A percentile compares a stretch with the other conserved stretches of the same genome.
Evolutionary conservation across 2,329 filamentous ascomycete genomes (phyloP).

Genomic region (Claviceps humidiphila): DNA sequence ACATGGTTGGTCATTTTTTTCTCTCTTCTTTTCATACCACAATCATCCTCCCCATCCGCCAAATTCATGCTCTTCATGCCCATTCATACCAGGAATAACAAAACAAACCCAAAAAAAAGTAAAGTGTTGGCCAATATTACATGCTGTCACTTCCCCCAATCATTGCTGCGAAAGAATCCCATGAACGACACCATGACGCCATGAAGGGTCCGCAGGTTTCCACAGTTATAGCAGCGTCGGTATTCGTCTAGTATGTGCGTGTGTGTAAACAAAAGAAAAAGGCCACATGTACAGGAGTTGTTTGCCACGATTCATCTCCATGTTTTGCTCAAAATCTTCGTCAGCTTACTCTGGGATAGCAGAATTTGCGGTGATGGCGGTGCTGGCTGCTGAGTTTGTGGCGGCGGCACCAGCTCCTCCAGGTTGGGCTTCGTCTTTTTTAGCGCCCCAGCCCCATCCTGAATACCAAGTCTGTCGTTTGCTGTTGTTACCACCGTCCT

Average conservation of each 20-base stretch:
- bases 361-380: slow-evolving; percentile 17
- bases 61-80: background rate
- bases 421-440: slow-evolving; percentile 32
- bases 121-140: background rate
- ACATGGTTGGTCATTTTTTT: background rate
- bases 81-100: background rate
- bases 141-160: background rate
- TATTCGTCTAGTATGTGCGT: background rate
- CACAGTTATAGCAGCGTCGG: background rate
- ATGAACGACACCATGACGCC: background rate
- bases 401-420: slow-evolving; percentile 13
- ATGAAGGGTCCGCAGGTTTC: background rate
- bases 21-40: background rate
- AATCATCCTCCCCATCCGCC: background rate
- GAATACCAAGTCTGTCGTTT: slow-evolving; percentile 53
- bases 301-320: background rate
- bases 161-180: background rate
- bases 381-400: slow-evolving; percentile 8
- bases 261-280: background rate
- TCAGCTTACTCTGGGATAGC: slow-evolving; percentile 21
- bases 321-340: too few species aligned
- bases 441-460: slow-evolving; percentile 38
- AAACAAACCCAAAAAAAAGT: background rate
- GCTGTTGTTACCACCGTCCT: slow-evolving; percentile 32
- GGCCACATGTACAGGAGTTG: background rate